Conservation (phyloP, 2,329 filamentous ascomycete genomes). For the Stachybotrys elegans region DNA sequence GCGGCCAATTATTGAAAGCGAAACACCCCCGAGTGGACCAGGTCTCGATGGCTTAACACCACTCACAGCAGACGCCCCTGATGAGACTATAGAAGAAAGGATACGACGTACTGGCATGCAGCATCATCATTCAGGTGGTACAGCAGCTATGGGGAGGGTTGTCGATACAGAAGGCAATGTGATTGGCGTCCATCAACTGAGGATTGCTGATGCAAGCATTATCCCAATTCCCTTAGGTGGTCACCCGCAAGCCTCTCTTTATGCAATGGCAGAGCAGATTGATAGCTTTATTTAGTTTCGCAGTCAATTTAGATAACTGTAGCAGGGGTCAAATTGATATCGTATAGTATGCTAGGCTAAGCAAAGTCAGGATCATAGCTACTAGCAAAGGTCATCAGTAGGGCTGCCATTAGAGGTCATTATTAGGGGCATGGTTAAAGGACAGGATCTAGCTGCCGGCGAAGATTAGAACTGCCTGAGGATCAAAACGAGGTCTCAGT, state of each 20-base stretch:
- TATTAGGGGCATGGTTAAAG: no score
- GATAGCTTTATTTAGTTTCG: background rate
- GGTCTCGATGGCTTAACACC: background rate
- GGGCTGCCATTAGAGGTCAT: no score
- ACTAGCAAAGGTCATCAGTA: no score
- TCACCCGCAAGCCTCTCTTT: background rate
- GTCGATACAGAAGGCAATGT: background rate
- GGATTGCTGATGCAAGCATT: conserved; percentile 2
- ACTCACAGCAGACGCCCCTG: background rate
- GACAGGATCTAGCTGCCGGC: no score
- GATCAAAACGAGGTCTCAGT: no score
- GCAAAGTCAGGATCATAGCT: no score
- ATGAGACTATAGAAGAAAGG: background rate
- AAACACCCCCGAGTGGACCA: background rate
- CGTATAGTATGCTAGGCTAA: no score
- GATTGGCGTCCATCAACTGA: background rate
- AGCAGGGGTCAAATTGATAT: no score
- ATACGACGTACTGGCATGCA: background rate
- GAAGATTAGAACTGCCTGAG: no score
- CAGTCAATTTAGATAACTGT: no score
- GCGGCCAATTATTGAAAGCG: background rate
- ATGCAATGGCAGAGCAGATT: background rate
- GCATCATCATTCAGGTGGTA: conserved; percentile 1
- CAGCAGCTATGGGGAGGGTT: background rate
- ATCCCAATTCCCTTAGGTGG: background rate